phyloP scores from a whole-genome alignment of 2,329 filamentous ascomycete species.

The Chaetomiaceae sp. region DNA sequence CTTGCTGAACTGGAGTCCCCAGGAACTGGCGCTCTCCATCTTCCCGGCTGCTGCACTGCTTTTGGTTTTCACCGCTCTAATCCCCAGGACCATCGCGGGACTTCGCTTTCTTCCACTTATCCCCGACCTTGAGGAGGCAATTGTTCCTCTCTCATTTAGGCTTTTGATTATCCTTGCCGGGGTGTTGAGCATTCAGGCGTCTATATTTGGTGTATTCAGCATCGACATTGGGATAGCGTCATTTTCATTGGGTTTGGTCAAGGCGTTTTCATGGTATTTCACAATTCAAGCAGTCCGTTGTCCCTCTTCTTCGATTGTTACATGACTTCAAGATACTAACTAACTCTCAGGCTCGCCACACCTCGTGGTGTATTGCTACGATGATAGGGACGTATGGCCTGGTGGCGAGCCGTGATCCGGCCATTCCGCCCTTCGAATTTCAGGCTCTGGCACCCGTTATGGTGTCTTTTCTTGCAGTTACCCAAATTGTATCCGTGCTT shows the following conservation, averaged over 20 bases:
- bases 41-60: slow-evolving; percentile 31
- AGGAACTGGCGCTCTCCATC: slow-evolving; percentile 25
- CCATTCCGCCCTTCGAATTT: slow-evolving; percentile 27
- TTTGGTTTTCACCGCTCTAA: slow-evolving; percentile 30
- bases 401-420: slow-evolving; percentile 30
- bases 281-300: slow-evolving; percentile 31
- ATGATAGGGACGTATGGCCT: slow-evolving; percentile 33
- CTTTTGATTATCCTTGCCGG: slow-evolving; percentile 20
- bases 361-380: slow-evolving; percentile 33
- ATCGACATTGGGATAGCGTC: slow-evolving; percentile 14
- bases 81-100: slow-evolving; percentile 13
- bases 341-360: slow-evolving; percentile 29
- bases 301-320: background rate
- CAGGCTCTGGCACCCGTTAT: slow-evolving; percentile 28
- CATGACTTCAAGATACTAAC: background rate
- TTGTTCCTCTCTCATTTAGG: slow-evolving; percentile 27
- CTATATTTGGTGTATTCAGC: slow-evolving; percentile 27
- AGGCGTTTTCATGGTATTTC: slow-evolving; percentile 36
- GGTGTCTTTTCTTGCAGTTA: slow-evolving; percentile 31
- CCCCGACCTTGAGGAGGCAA: slow-evolving; percentile 32
- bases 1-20: slow-evolving; percentile 30
- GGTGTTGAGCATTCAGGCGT: slow-evolving; percentile 19
- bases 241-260: slow-evolving; percentile 28
- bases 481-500: slow-evolving; percentile 31
- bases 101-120: slow-evolving; percentile 18